A percentile compares a stretch with the other conserved stretches of the same genome.
Evolutionary conservation across 306 rosid genomes (phyloP).

Genomic region (Senna siamea): DNA sequence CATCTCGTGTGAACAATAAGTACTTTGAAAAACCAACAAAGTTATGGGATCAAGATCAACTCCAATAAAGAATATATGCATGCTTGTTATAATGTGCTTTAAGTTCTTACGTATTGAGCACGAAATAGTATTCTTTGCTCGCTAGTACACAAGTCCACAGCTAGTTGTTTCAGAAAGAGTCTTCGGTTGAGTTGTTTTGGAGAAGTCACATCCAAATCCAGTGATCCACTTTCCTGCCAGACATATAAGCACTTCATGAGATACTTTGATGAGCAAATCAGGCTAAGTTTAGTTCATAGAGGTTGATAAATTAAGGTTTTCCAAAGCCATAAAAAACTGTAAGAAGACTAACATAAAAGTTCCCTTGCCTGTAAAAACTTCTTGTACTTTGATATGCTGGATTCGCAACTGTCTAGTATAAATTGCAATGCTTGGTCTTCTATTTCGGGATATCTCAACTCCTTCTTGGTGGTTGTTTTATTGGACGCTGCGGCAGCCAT

Average conservation of each 20-base stretch:
- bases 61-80: background rate
- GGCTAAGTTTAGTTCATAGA: background rate
- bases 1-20: no score
- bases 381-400: conserved; percentile 84
- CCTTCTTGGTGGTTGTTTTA: conserved; percentile 63
- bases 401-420: conserved; percentile 83
- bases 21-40: background rate
- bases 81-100: background rate
- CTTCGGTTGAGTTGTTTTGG: conserved; percentile 90
- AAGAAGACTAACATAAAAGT: background rate
- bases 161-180: conserved; percentile 87
- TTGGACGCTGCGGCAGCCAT: conserved; percentile 91
- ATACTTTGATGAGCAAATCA: background rate
- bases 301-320: conserved; percentile 1
- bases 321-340: conserved; percentile 1
- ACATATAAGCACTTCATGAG: conserved; percentile 19
- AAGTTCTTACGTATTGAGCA: conserved; percentile 78
- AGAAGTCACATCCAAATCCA: conserved; percentile 90
- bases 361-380: conserved; percentile 79
- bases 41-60: conserved; percentile 6
- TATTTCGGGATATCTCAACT: conserved; percentile 71
- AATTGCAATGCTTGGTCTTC: conserved; percentile 91
- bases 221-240: conserved; percentile 87
- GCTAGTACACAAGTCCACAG: conserved; percentile 81
- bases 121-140: conserved; percentile 90